Evolutionary conservation across 208 protist genomes (phyloP), one percentile per base, ranked within the genome.

Genomic region (Sergeia podlipaevii): DNA sequence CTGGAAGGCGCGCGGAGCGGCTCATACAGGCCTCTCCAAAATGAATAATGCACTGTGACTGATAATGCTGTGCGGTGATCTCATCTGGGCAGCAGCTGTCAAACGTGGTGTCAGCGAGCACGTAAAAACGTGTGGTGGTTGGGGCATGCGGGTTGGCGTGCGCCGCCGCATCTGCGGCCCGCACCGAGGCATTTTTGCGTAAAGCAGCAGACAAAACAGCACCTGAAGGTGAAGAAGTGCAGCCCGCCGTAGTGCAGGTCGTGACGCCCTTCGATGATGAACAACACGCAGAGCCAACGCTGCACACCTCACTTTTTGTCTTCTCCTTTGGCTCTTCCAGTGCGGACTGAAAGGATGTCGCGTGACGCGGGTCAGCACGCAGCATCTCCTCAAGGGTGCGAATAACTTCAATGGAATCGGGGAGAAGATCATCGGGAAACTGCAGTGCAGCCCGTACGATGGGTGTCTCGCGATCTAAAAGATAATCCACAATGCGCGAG

Each of bases 21-120:
- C 81, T 96, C 69, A 91, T 79, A 68, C 92, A 97, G 15, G 89
- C 82, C 17, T 87, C 69, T 3, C 92, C 92, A 74, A 91, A 97
- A 67, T 97, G 89, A 47, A 96, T 68, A 50, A 97, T 90, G 49
- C 74, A 88, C 23, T 97, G 81, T 10, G 68, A 66, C 17, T 46
- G 29, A 66, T 90, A 86, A 57, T 97, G 92, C 59, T 90, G 79
- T 7, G 92, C 85, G 0, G 87, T 93, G 39, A 97, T 85, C 58
- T 91, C 87, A 52, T 97, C 92, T 0, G 86, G 80, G 68, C 92
- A 97, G 69, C 92, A 97, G 46, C 81, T 86, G 30, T 80, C 89
- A 57, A 95, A 97, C 0, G 89, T 93, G 57, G 84, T 96, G 73
- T 97, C 92, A 5, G 83, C 89, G 4, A 97, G 48, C 8, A 94